A percentile compares a stretch with the other conserved stretches of the same genome.
phyloP scores from a whole-genome alignment of 192 early-diverging fungal genomes.

The Kappamyces sp. region DNA sequence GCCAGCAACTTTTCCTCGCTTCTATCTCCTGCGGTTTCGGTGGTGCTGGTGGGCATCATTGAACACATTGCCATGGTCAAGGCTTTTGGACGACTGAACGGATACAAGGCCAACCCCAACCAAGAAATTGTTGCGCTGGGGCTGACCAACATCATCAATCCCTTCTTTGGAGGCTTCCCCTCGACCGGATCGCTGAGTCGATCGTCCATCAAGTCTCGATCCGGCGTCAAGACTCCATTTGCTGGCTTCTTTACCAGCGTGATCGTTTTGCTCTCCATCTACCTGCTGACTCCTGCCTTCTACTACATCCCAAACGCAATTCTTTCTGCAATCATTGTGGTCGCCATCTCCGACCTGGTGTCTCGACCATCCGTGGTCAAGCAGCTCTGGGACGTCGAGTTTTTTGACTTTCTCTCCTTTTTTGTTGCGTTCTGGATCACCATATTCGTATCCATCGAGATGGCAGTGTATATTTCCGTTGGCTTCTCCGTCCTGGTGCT shows the following conservation, averaged over 20 bases:
- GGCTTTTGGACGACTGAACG: conserved; percentile 77
- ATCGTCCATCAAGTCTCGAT: conserved; percentile 83
- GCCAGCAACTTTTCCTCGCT: conserved; percentile 22
- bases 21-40: conserved; percentile 51
- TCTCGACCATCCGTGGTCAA: conserved; percentile 50
- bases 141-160: conserved; percentile 75
- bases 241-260: conserved; percentile 71
- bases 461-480: conserved; percentile 74
- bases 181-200: conserved; percentile 92
- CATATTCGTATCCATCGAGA: conserved; percentile 65
- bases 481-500: conserved; percentile 66
- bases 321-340: conserved; percentile 79
- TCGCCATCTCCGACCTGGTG: conserved; percentile 78
- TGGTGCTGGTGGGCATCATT: conserved; percentile 72
- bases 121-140: conserved; percentile 91
- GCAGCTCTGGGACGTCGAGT: conserved; percentile 56
- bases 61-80: conserved; percentile 89
- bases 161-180: conserved; percentile 83
- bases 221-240: conserved; percentile 77
- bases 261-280: conserved; percentile 78
- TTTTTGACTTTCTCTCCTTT: conserved; percentile 51
- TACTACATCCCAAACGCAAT: conserved; percentile 78
- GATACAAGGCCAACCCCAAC: conserved; percentile 77
- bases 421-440: conserved; percentile 49
- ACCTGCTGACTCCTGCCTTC: conserved; percentile 74